Conservation (phyloP, 1,284 basidiomycete genomes). For the Hemileia vastatrix region DNA sequence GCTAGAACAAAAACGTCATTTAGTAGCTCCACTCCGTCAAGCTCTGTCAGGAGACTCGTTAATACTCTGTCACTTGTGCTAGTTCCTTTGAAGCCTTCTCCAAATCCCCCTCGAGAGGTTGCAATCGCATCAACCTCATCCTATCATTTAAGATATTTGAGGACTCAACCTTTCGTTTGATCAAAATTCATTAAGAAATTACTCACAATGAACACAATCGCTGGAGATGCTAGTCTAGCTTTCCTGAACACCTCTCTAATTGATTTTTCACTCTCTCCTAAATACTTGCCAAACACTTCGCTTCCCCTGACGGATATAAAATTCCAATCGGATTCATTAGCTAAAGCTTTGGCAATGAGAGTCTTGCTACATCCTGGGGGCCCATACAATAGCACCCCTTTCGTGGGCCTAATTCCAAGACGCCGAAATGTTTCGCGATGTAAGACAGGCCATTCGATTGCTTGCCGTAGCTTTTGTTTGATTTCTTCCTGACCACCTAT, state of each 20-base stretch:
- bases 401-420: slow-evolving; percentile 76
- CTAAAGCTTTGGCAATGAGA: slow-evolving; percentile 82
- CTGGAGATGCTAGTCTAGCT: slow-evolving; percentile 82
- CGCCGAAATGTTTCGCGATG: slow-evolving; percentile 76
- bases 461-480: slow-evolving; percentile 73
- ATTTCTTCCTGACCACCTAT: slow-evolving; percentile 74
- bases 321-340: slow-evolving; percentile 88
- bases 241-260: slow-evolving; percentile 92
- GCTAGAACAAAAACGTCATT: slow-evolving; percentile 87
- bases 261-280: slow-evolving; percentile 91
- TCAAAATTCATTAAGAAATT: not conserved
- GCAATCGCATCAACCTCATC: slow-evolving; percentile 96
- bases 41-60: slow-evolving; percentile 88
- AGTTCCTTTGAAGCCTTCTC: slow-evolving; percentile 52
- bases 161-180: not conserved
- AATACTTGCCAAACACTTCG: slow-evolving; percentile 91
- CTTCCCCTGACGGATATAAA: slow-evolving; percentile 98
- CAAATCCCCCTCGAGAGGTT: slow-evolving; percentile 55
- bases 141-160: slow-evolving; percentile 52
- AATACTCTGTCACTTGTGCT: slow-evolving; percentile 76
- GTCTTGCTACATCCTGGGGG: slow-evolving; percentile 98
- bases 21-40: slow-evolving; percentile 94
- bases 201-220: slow-evolving; percentile 88
- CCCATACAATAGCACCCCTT: slow-evolving; percentile 85
- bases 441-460: slow-evolving; percentile 86